Evolutionary conservation across 164 flowering plant species (phyloP).

Genomic region (Nymphaea thermarum): DNA sequence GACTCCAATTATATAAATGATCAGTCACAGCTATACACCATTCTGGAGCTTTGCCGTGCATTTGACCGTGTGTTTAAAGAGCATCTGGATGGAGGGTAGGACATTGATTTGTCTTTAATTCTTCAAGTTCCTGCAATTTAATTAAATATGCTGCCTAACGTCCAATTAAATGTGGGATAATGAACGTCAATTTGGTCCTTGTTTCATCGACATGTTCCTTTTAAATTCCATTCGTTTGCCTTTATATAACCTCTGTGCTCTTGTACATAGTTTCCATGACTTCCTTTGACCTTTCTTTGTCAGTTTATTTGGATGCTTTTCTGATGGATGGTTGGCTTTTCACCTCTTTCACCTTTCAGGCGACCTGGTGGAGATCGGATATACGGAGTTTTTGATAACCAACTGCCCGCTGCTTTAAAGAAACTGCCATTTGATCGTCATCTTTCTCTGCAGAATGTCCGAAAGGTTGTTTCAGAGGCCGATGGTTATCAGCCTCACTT

Average conservation of each 20-base stretch:
- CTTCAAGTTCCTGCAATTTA: too few species aligned
- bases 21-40: slow-evolving; percentile 82
- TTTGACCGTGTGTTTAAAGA: slow-evolving; percentile 83
- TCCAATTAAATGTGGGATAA: too few species aligned
- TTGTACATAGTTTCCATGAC: background rate
- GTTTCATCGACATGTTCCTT: too few species aligned
- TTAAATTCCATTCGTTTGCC: too few species aligned
- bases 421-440: slow-evolving; percentile 91
- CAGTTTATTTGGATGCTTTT: background rate
- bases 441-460: slow-evolving; percentile 66
- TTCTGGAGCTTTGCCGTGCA: slow-evolving; percentile 82
- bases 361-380: slow-evolving; percentile 88
- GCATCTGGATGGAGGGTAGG: slow-evolving; percentile 93
- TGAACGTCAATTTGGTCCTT: too few species aligned
- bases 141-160: too few species aligned
- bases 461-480: slow-evolving; percentile 77
- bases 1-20: background rate
- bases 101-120: background rate
- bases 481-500: slow-evolving; percentile 98
- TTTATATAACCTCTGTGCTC: too few species aligned
- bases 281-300: background rate
- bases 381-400: slow-evolving; percentile 78
- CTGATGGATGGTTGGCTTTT: background rate
- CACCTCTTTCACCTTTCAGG: slow-evolving; percentile 18
- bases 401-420: slow-evolving; percentile 81